phyloP scores from a whole-genome alignment of 148 eudicot genomes.

The Rhododendron williamsianum region DNA sequence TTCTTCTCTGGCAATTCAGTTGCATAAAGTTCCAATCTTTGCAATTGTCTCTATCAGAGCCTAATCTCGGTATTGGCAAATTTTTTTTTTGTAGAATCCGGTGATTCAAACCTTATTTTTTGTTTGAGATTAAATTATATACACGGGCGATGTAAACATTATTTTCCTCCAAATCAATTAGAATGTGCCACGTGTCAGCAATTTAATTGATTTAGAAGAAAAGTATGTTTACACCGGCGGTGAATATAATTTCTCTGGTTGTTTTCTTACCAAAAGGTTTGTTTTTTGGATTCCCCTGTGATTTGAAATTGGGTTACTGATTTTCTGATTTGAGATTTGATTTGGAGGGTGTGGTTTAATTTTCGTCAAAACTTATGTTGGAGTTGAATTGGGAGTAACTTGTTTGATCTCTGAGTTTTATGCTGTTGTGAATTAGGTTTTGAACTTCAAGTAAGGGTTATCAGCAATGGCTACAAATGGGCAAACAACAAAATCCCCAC shows the following conservation, averaged over 20 bases:
- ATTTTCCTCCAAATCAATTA: no score
- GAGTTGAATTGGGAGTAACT: neutral
- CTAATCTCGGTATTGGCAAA: neutral
- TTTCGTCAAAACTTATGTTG: neutral
- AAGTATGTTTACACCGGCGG: no score
- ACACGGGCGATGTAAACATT: no score
- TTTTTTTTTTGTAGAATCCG: neutral
- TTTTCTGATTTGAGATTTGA: neutral
- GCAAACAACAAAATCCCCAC: constrained; percentile 33
- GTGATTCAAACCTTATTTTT: neutral
- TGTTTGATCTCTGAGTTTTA: neutral
- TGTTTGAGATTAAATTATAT: neutral
- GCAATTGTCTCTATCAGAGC: neutral
- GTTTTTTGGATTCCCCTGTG: neutral
- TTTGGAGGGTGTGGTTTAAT: neutral
- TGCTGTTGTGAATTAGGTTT: neutral
- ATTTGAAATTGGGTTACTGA: neutral
- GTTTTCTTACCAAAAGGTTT: neutral
- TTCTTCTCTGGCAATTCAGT: neutral
- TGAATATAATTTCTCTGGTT: no score
- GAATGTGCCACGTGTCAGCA: no score
- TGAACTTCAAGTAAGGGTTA: neutral
- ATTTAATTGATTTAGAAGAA: no score
- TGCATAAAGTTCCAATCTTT: neutral
- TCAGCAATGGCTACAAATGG: constrained; percentile 27